Conservation (phyloP, 2,329 filamentous ascomycete genomes). For the Setomelanomma holmii region DNA sequence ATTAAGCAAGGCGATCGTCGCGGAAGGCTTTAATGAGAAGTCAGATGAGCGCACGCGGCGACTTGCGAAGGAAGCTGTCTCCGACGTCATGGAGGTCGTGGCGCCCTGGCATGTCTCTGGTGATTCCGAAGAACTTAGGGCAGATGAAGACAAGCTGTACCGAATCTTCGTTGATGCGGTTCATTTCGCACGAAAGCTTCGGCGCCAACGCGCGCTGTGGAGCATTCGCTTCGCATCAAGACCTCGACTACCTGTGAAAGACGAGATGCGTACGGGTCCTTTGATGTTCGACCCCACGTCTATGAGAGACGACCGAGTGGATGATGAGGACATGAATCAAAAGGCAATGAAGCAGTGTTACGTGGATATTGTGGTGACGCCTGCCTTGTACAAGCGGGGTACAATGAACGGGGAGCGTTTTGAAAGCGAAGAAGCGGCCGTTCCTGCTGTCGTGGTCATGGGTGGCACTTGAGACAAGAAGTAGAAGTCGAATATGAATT, state of each 20-base stretch:
- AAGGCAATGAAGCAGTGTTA: conserved; percentile 3
- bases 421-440: conserved; percentile 6
- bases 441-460: conserved; percentile 1
- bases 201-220: conserved; percentile 16
- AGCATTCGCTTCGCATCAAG: conserved; percentile 6
- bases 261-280: not conserved
- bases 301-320: conserved; percentile 10
- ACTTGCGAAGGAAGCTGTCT: not conserved
- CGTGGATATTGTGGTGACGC: conserved; percentile 12
- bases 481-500: no score
- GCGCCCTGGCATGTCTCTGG: not conserved
- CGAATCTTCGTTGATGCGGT: conserved; percentile 9
- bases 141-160: not conserved
- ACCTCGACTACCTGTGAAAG: no score
- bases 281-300: conserved; percentile 10
- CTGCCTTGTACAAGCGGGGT: conserved; percentile 12
- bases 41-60: not conserved
- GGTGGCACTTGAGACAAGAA: no score
- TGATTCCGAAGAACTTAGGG: not conserved
- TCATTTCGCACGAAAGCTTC: conserved; percentile 7
- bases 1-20: not conserved
- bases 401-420: conserved; percentile 11
- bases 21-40: not conserved
- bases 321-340: conserved; percentile 5
- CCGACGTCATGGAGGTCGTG: conserved; percentile 8